These are phyloP conservation scores for Boletus edulis DNA, from an alignment of 768 basidiomycete species.

Conservation along the genomic window DNA sequence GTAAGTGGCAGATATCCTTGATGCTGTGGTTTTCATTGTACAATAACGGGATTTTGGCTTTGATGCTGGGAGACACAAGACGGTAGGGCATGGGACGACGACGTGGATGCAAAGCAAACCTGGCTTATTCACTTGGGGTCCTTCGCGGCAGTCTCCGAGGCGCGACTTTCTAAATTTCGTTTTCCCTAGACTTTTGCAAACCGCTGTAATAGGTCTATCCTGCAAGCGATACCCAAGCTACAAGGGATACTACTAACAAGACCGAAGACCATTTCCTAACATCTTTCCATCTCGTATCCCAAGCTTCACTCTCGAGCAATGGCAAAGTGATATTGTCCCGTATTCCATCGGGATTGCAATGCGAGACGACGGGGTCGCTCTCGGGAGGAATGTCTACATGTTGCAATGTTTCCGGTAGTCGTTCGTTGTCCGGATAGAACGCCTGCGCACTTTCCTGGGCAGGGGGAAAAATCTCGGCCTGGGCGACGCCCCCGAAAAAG, in stretches of 20 bases:
- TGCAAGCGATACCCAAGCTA: conserved; percentile 28
- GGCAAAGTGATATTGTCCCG: neutral
- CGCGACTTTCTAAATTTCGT: too few relatives aligned
- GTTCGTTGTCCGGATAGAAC: neutral
- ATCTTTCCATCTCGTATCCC: conserved; percentile 22
- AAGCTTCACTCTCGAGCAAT: conserved; percentile 2
- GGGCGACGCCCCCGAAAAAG: conserved; percentile 86
- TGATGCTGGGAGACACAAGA: too few relatives aligned
- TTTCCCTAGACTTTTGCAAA: too few relatives aligned
- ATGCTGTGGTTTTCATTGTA: too few relatives aligned
- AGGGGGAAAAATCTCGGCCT: conserved; percentile 62
- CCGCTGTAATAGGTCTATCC: conserved; percentile 10
- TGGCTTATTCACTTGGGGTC: too few relatives aligned
- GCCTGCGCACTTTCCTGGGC: neutral
- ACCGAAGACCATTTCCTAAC: conserved; percentile 31
- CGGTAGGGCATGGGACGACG: too few relatives aligned
- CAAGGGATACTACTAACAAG: conserved; percentile 21
- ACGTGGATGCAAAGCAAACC: too few relatives aligned
- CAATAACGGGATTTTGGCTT: too few relatives aligned
- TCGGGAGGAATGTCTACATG: neutral
- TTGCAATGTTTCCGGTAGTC: neutral
- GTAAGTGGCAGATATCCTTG: too few relatives aligned
- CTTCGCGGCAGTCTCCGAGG: too few relatives aligned
- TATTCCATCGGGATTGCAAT: neutral
- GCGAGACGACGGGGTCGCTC: neutral